Conservation (phyloP, 2,329 filamentous ascomycete genomes). For the Fusarium algeriense region DNA sequence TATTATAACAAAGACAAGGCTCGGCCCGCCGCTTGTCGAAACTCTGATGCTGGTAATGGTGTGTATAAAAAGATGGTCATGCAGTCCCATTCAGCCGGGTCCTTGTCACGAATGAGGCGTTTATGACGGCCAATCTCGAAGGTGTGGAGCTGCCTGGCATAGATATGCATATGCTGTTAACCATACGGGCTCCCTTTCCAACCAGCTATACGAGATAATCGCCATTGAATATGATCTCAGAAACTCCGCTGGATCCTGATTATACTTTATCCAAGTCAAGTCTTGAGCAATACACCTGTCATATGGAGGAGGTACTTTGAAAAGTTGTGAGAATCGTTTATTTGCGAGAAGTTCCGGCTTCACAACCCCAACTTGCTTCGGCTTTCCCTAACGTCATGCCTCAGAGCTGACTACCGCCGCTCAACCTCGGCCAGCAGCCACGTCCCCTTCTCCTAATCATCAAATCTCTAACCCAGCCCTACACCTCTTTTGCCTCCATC, state of each 20-base stretch:
- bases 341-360: constrained; percentile 41
- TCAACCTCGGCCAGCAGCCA: constrained; percentile 42
- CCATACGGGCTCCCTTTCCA: neutral
- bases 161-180: neutral
- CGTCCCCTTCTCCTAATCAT: constrained; percentile 19
- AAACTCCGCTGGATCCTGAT: neutral
- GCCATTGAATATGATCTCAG: neutral
- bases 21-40: constrained; percentile 39
- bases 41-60: constrained; percentile 22
- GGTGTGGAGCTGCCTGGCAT: neutral
- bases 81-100: neutral
- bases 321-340: constrained; percentile 36
- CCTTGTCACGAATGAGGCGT: neutral
- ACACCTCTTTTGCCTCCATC: constrained; percentile 26
- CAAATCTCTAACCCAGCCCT: constrained; percentile 18
- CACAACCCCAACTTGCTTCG: constrained; percentile 36
- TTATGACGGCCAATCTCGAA: neutral
- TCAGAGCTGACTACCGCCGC: constrained; percentile 32
- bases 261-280: neutral
- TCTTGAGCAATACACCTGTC: neutral
- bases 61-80: neutral
- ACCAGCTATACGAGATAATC: neutral
- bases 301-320: neutral
- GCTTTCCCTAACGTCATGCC: constrained; percentile 21
- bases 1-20: constrained; percentile 28